Conservation (phyloP, 139 green algal species). For the Chlamydomonas sp. region DNA sequence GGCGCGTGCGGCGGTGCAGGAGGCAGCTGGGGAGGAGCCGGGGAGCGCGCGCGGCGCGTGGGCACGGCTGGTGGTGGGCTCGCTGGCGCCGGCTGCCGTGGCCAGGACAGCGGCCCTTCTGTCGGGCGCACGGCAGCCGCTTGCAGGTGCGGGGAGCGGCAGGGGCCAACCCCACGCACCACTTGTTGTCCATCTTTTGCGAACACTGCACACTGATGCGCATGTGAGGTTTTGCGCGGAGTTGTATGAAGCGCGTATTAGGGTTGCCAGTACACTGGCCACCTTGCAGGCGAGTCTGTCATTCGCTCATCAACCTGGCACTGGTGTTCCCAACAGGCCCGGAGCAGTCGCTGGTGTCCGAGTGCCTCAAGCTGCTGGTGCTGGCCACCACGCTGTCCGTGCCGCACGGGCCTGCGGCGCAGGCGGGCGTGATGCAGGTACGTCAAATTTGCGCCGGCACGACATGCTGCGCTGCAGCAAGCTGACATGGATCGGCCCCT, state of each 20-base stretch:
- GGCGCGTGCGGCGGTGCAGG: background rate
- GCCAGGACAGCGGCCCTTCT: background rate
- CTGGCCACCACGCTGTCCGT: conserved; percentile 48
- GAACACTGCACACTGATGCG: background rate
- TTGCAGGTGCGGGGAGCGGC: background rate
- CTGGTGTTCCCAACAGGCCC: background rate
- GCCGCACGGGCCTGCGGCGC: background rate
- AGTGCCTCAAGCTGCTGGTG: conserved; percentile 66
- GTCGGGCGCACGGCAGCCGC: background rate
- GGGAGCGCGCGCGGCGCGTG: background rate
- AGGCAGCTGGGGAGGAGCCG: background rate
- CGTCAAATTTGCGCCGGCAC: background rate
- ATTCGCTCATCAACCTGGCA: background rate
- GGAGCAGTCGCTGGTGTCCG: conserved; percentile 43
- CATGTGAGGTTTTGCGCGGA: background rate
- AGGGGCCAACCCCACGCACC: background rate
- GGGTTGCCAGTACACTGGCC: background rate
- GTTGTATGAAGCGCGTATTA: background rate
- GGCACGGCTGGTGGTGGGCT: background rate
- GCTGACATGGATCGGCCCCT: background rate
- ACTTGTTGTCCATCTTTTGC: too few relatives aligned
- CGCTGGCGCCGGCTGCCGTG: background rate
- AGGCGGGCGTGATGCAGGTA: conserved; percentile 27
- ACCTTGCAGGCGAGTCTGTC: background rate
- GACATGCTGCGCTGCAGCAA: background rate